Evolutionary conservation across 768 basidiomycete genomes (phyloP), one percentile per base, ranked within the genome.

Genomic region (Russula earlei): DNA sequence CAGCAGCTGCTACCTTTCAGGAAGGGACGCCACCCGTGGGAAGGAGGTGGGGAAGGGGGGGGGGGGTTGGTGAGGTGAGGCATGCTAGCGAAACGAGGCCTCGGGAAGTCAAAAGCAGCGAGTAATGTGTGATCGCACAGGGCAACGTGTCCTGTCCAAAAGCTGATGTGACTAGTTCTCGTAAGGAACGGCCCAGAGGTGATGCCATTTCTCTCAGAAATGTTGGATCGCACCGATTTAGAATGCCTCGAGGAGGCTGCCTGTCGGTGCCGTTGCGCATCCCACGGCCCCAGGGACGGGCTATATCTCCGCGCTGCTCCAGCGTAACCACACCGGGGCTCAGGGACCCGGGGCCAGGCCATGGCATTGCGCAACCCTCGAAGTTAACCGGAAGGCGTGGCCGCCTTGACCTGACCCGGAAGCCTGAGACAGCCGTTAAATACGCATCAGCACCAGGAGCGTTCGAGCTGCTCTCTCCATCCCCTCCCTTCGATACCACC

Each of bases 121-220:
- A 58, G 52, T 53, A 45, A 58, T 58, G 56, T 53, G 56, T 49
- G 57, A 58, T 54, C 57, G 47, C n/a, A 54, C 38, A 49, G 40
- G 41, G 41, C 40, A 58, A 54, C 56, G 57, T 54, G 57, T 48
- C 7, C 56, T 4, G n/a, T n/a, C 12, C 29, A 19, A 27, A 33
- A 52, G 50, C 43, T 31, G 56, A 58, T 58, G 52, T 49, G 52
- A 54, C 25, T 37, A 22, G 41, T 24, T 33, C 42, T 33, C 48
- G 57, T 17, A 29, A 31, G 46, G 37, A 57, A 47, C 38, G 24
- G 52, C 45, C 56, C 27, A 15, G 36, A 27, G n/a, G n/a, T n/a
- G n/a, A n/a, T n/a, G n/a, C n/a, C n/a, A n/a, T n/a, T 41, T 38
- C 29, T 29, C n/a, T 17, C 27, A 47, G 37, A 46, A 46, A 52